A percentile compares a stretch with the other conserved stretches of the same genome.
phyloP scores from a whole-genome alignment of 768 basidiomycete genomes.

The Phylloporus rhodoxanthus region DNA sequence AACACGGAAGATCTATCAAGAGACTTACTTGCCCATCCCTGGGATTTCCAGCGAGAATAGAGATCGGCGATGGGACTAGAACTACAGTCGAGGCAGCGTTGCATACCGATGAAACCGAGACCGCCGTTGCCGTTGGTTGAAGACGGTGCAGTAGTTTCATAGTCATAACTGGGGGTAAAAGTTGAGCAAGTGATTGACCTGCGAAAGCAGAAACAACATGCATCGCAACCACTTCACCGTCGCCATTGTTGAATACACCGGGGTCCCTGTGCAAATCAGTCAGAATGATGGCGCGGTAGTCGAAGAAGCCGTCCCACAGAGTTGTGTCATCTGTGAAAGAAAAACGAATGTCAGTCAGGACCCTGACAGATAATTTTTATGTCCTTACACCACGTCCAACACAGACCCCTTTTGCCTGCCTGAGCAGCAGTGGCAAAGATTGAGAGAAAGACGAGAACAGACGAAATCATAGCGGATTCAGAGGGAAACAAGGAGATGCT shows the following conservation, averaged over 20 bases:
- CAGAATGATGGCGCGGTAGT: neutral
- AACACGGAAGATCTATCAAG: neutral
- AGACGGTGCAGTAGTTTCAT: slow-evolving; percentile 31
- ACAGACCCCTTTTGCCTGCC: slow-evolving; percentile 36
- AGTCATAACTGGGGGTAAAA: slow-evolving; percentile 21
- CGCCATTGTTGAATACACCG: slow-evolving; percentile 30
- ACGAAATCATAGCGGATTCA: slow-evolving; percentile 14
- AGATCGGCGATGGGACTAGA: slow-evolving; percentile 33
- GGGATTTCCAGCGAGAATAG: slow-evolving; percentile 27
- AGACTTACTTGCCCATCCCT: slow-evolving; percentile 30
- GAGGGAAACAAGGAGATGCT: neutral
- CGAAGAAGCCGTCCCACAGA: slow-evolving; percentile 21
- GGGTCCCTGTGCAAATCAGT: slow-evolving; percentile 20
- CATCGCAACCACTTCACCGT: slow-evolving; percentile 33
- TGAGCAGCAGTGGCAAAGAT: slow-evolving; percentile 16
- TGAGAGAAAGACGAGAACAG: slow-evolving; percentile 13
- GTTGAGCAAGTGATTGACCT: neutral
- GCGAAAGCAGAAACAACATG: slow-evolving; percentile 5
- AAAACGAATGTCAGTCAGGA: neutral
- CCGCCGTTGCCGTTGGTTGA: slow-evolving; percentile 34
- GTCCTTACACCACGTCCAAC: slow-evolving; percentile 33
- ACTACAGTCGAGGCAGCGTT: slow-evolving; percentile 33
- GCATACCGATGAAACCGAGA: slow-evolving; percentile 36
- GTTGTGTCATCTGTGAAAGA: slow-evolving; percentile 20
- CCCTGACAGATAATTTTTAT: neutral